Conservation (phyloP, 1,139 yeast genomes). For the Saccharomyces hybrid region DNA sequence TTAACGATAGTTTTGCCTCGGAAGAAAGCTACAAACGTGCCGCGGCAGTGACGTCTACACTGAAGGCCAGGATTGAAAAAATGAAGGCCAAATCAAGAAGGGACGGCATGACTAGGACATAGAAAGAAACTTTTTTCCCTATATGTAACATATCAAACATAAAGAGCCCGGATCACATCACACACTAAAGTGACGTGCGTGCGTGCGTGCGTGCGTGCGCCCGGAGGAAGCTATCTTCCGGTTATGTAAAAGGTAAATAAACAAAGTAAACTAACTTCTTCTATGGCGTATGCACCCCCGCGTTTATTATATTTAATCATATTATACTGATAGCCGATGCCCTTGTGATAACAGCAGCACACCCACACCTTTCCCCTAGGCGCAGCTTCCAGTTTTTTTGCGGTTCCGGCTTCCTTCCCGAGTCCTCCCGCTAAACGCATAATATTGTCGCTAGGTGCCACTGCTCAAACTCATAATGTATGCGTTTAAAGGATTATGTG, state of each 20-base stretch:
- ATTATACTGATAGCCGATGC: background rate
- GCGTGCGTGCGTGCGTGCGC: too few relatives aligned
- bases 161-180: background rate
- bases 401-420: background rate
- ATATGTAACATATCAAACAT: background rate
- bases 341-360: background rate
- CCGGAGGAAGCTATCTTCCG: background rate
- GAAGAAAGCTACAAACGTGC: constrained; percentile 86
- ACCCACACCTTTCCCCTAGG: background rate
- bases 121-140: background rate
- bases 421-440: constrained; percentile 6
- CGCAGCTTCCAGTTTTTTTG: background rate
- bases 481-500: constrained; percentile 5
- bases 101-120: background rate
- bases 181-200: background rate
- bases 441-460: background rate
- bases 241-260: background rate
- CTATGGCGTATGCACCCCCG: background rate
- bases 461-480: background rate
- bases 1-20: constrained; percentile 29
- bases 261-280: background rate
- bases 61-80: constrained; percentile 79
- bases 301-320: background rate
- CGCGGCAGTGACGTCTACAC: constrained; percentile 78
- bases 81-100: constrained; percentile 61